Conservation (phyloP, 257 asterid genomes). For the Scutellaria minor region DNA sequence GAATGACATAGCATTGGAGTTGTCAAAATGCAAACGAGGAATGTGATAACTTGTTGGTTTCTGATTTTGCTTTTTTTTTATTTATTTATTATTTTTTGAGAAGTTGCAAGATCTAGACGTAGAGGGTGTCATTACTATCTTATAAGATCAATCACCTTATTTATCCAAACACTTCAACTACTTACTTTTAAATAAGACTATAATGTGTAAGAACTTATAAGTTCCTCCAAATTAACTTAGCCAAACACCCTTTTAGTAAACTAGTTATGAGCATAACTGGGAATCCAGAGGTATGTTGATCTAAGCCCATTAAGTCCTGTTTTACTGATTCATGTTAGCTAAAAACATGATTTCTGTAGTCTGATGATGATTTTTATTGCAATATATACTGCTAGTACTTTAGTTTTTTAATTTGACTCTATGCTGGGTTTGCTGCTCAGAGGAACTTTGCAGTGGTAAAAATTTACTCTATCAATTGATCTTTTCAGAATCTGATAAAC, state of each 20-base stretch:
- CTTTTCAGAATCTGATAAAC: not conserved
- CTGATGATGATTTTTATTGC: constrained; percentile 16
- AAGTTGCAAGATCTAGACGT: constrained; percentile 1
- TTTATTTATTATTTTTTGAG: not conserved
- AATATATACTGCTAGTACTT: not conserved
- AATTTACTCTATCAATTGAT: constrained; percentile 5
- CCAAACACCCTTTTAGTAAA: not conserved
- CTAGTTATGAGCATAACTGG: constrained; percentile 42
- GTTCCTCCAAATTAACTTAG: no score
- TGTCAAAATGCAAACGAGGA: constrained; percentile 1
- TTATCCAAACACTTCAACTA: no score
- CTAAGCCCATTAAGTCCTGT: constrained; percentile 8
- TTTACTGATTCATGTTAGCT: not conserved
- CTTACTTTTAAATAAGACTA: no score
- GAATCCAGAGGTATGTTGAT: constrained; percentile 81
- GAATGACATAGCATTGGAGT: constrained; percentile 22
- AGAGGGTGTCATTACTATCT: no score
- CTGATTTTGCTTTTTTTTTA: not conserved
- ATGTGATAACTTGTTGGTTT: not conserved
- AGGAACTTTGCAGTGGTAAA: constrained; percentile 96
- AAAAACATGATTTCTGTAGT: not conserved
- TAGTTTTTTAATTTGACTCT: constrained; percentile 53
- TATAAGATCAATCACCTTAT: no score
- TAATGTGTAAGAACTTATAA: no score
- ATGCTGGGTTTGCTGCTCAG: constrained; percentile 99